Base-by-base conservation (phyloP, 257 asterid genomes). In the Plantago major region DNA sequence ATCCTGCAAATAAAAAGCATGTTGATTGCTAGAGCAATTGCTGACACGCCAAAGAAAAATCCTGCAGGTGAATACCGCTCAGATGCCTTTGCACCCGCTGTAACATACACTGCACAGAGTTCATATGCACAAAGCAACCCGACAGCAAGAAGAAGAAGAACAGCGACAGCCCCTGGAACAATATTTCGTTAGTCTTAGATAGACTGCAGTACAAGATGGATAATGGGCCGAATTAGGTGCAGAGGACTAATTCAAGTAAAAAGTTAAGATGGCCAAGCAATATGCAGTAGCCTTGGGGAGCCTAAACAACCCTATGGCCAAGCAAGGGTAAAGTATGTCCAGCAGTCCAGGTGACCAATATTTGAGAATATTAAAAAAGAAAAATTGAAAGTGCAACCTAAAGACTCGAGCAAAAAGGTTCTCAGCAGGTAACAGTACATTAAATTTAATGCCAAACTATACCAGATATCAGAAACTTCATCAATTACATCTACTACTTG, bases 1-100 rank as follows among this genome's bases (percentile, higher is more conserved):
- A 93, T 93, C 73, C 99, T 87, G 74, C 99, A 93, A 69, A 93
- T 93, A 77, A 93, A 93, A 71, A 93, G 99, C 97, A 93, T 85
- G 77, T 93, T 93, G 79, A 93, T 89, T 64, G 99, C 99, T 63
- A 93, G 79, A 63, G 96, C 90, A 66, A 89, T 85, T 64, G 97
- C 99, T 49, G 99, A 89, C 73, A 93, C 97, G 47, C 99, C 99
- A 79, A 93, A 93, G 92, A 93, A 93, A 75, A 89, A 93, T 46
- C 99, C 99, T 44, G 99, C 89, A 73, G 99, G 87, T 48, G 99
- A 93, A 82, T 93, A 93, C 58, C 85, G 90, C 71, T 93, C 96
- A 1, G 99, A 93, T 62, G 99, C 97, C 80, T 85, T 89, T 44
- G 82, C 82, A 55, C 99, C 96, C 10, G 90, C 89, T 19, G 97